Evolutionary conservation across 2,329 filamentous ascomycete genomes (phyloP).

Genomic region (Pyrenochaeta sp.): DNA sequence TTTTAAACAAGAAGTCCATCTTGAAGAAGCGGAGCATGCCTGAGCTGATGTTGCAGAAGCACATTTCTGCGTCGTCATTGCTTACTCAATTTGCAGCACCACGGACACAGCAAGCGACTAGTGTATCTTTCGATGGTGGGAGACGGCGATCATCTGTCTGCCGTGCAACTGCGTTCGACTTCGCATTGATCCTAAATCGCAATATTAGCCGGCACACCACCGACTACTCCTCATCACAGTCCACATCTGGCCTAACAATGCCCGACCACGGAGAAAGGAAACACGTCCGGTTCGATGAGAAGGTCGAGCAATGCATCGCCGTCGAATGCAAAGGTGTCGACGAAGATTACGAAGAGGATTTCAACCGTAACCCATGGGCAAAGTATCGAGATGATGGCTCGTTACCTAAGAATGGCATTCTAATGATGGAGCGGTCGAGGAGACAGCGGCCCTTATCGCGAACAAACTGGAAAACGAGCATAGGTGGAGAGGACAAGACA

Average conservation of each 20-base stretch:
- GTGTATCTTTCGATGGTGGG: slow-evolving; percentile 51
- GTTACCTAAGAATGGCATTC: slow-evolving; percentile 74
- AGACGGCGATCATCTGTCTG: slow-evolving; percentile 64
- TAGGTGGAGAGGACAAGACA: slow-evolving; percentile 74
- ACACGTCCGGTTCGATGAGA: slow-evolving; percentile 96
- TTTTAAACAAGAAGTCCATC: slow-evolving; percentile 82
- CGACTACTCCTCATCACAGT: slow-evolving; percentile 70
- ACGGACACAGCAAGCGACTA: slow-evolving; percentile 78
- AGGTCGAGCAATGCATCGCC: slow-evolving; percentile 94
- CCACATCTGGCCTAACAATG: slow-evolving; percentile 75
- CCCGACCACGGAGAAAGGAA: slow-evolving; percentile 70
- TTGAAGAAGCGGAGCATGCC: slow-evolving; percentile 97
- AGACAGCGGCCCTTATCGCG: slow-evolving; percentile 57
- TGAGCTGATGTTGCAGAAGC: slow-evolving; percentile 90
- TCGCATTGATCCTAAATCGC: slow-evolving; percentile 68
- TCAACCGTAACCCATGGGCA: slow-evolving; percentile 49
- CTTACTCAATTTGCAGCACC: slow-evolving; percentile 88
- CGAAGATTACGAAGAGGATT: slow-evolving; percentile 64
- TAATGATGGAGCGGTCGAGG: slow-evolving; percentile 79
- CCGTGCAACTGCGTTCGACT: slow-evolving; percentile 71
- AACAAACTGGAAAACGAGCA: slow-evolving; percentile 64
- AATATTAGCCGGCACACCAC: slow-evolving; percentile 68
- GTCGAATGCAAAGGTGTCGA: slow-evolving; percentile 85
- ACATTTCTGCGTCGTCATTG: slow-evolving; percentile 85
- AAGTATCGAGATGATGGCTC: slow-evolving; percentile 56